phyloP scores from a whole-genome alignment of 2,329 filamentous ascomycete species.

The Ascomycota sp. region DNA sequence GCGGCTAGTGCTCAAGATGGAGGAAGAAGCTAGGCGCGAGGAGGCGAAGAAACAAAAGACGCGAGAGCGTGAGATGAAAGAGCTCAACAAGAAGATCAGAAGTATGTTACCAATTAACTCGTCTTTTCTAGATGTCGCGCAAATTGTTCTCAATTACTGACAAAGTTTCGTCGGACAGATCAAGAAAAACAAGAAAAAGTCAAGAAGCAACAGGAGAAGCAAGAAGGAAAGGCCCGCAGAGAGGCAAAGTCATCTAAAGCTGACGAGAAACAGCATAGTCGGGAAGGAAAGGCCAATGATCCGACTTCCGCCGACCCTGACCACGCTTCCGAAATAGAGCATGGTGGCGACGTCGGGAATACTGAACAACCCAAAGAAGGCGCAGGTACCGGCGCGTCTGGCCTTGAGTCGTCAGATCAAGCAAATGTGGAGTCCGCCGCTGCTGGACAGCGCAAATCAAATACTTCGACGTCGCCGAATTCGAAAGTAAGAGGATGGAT shows the following conservation, averaged over 20 bases:
- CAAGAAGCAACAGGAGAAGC: constrained; percentile 14
- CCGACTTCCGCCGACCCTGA: too few species aligned
- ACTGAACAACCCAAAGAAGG: background rate
- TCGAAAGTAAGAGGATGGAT: constrained; percentile 33
- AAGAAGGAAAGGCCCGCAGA: constrained; percentile 32
- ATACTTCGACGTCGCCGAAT: constrained; percentile 11
- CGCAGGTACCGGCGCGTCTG: too few species aligned
- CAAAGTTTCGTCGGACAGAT: constrained; percentile 12
- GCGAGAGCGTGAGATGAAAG: constrained; percentile 30
- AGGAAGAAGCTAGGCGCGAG: constrained; percentile 35
- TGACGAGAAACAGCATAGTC: constrained; percentile 27
- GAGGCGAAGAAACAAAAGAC: constrained; percentile 24
- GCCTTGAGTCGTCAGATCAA: background rate
- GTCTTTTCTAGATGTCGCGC: background rate
- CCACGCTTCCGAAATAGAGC: too few species aligned
- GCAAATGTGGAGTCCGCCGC: constrained; percentile 1
- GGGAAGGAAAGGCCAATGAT: too few species aligned
- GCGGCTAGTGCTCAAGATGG: constrained; percentile 42
- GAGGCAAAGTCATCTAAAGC: constrained; percentile 4
- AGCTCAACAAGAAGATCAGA: constrained; percentile 32
- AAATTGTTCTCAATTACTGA: background rate
- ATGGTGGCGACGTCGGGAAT: background rate
- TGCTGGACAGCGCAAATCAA: constrained; percentile 3
- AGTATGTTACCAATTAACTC: constrained; percentile 23
- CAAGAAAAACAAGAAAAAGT: constrained; percentile 22